A percentile compares a stretch with the other conserved stretches of the same genome.
Conservation (phyloP, 2,329 filamentous ascomycete genomes). For the Sporothrix pseudoabietina region DNA sequence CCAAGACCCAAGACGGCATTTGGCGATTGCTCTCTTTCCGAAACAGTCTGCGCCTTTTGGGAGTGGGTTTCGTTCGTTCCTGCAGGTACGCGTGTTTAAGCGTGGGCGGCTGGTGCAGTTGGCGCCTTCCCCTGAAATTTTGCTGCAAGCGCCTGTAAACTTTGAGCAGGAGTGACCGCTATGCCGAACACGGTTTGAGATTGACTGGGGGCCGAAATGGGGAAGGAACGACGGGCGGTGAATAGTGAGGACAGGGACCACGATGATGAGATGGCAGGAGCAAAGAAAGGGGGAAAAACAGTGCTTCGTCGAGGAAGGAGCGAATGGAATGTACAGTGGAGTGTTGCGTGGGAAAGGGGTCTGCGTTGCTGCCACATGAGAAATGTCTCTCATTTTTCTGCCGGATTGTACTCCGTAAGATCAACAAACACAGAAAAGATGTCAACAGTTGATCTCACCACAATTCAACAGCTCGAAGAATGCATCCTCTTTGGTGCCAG, state of each 20-base stretch:
- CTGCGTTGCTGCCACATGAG: not conserved
- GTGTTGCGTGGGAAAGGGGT: not conserved
- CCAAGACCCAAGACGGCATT: not conserved
- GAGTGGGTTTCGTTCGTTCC: constrained; percentile 6
- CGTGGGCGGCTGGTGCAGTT: not conserved
- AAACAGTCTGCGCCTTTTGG: constrained; percentile 10
- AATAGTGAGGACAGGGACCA: not conserved
- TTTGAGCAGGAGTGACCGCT: not conserved
- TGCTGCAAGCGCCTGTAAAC: not conserved
- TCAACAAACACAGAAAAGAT: constrained; percentile 2
- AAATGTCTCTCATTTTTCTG: not conserved
- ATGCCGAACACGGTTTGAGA: constrained; percentile 5
- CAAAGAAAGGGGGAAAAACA: not conserved
- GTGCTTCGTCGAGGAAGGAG: not conserved
- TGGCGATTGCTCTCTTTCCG: constrained; percentile 5
- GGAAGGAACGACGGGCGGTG: constrained; percentile 4
- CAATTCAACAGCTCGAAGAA: not conserved
- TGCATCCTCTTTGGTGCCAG: not conserved
- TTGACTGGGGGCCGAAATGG: not conserved
- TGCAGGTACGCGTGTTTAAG: constrained; percentile 12
- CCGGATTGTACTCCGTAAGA: not conserved
- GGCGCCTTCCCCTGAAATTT: constrained; percentile 5
- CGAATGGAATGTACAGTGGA: not conserved
- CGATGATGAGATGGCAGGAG: not conserved
- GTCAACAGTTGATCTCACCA: not conserved